Base-by-base conservation (phyloP, 805 yeast species). In the Trichomonascus vanleenenianus region DNA sequence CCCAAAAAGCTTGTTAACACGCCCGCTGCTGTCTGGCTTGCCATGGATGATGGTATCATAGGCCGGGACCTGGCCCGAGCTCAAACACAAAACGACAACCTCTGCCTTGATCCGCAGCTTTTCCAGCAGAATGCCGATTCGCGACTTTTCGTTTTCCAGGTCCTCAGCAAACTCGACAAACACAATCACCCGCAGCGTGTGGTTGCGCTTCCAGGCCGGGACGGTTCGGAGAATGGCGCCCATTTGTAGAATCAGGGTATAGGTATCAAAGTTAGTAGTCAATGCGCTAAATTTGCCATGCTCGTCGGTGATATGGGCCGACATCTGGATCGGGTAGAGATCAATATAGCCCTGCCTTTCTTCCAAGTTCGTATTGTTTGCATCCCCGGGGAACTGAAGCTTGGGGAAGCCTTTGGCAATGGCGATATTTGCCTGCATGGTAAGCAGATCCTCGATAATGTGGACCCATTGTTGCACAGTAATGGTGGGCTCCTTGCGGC, bases 251-350 rank as follows among this genome's bases (percentile, higher is more conserved):
- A 93, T 93, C 57, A 93, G 72, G 0, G 97, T 91, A 58, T 89
- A 93, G 0, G 99, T 93, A 62, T 93, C 99, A 60, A 93, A 88
- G 58, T 93, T 93, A 2, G 95, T 88, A 0, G 96, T 84, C 49
- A 83, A 59, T 45, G 76, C 76, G 40, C 57, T 52, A 9, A 47
- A 40, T 25, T 70, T 73, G 3, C 89, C 89, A 43, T 77, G 73
- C 19, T 74, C 75, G 46, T 81, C 78, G 39, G 78, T 72, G 43
- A 86, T 77, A 37, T 81, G 79, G 0, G 95, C 91, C 2, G 94
- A 81, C 97, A 93, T 93, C 58, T 93, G 98, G 53, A 93, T 89
- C 0, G 99, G 98, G 62, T 94, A 93, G 33, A 93, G 66, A 61
- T 93, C 99, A 56, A 93, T 88, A 53, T 68, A 82, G 51, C 74